Evolutionary conservation across 192 early-diverging fungal genomes (phyloP).

Genomic region (Borealophlyctis nickersoniae): DNA sequence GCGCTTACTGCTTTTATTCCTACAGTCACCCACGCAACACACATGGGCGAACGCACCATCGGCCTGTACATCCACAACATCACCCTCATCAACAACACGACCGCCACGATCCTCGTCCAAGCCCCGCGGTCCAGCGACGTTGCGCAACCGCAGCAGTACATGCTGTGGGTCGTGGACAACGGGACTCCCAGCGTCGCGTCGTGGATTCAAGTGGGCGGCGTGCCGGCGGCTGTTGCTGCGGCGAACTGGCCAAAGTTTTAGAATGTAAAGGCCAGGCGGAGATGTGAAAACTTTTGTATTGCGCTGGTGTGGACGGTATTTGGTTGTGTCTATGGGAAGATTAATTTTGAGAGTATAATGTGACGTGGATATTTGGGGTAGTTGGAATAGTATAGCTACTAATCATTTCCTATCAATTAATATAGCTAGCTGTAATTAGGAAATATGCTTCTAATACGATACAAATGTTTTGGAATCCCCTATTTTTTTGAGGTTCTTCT

Average conservation of each 20-base stretch:
- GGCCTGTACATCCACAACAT: neutral
- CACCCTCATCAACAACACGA: neutral
- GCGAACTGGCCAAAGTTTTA: slow-evolving; percentile 1
- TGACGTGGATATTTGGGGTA: too few species aligned
- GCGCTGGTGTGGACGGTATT: too few species aligned
- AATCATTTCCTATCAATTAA: too few species aligned
- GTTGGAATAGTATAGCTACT: too few species aligned
- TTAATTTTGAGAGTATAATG: too few species aligned
- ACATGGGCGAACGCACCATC: slow-evolving; percentile 19
- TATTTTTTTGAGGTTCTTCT: too few species aligned
- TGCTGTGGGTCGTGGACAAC: slow-evolving; percentile 25
- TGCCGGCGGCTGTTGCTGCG: slow-evolving; percentile 11
- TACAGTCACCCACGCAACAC: slow-evolving; percentile 24
- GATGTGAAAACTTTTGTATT: too few species aligned
- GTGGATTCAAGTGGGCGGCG: slow-evolving; percentile 28
- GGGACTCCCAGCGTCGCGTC: slow-evolving; percentile 17
- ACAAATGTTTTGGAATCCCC: too few species aligned
- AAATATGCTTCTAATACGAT: too few species aligned
- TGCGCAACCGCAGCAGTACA: slow-evolving; percentile 23
- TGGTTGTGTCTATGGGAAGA: too few species aligned
- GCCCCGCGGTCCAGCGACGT: slow-evolving; percentile 6
- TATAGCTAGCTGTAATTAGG: too few species aligned
- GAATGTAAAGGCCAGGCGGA: neutral
- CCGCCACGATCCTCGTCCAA: neutral
- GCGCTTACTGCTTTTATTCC: too few species aligned